A percentile compares a stretch with the other conserved stretches of the same genome.
Conservation (phyloP, 1,284 basidiomycete species). For the Gymnopus androsaceus region DNA sequence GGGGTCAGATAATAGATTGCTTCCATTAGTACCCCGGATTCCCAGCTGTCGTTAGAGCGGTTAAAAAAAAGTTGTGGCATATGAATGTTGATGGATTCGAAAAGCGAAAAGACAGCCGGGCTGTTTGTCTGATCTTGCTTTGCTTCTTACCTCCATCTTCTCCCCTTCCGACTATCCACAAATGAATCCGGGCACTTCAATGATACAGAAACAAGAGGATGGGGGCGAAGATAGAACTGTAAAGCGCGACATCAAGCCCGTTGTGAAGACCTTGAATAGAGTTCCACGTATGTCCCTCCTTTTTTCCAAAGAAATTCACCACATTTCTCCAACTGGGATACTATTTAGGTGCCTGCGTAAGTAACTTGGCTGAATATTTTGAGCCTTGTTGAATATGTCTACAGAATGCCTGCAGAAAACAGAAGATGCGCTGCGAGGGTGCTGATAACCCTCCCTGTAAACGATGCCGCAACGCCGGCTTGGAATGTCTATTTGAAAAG, state of each 20-base stretch:
- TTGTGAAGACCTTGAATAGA: slow-evolving; percentile 74
- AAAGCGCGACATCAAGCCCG: slow-evolving; percentile 66
- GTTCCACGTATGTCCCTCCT: slow-evolving; percentile 68
- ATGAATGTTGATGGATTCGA: slow-evolving; percentile 4
- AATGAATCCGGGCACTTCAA: slow-evolving; percentile 13
- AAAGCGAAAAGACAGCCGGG: background rate
- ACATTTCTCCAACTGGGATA: slow-evolving; percentile 21
- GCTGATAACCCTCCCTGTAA: slow-evolving; percentile 91
- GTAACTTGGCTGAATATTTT: slow-evolving; percentile 27
- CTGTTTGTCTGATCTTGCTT: slow-evolving; percentile 13
- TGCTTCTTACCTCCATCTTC: slow-evolving; percentile 6
- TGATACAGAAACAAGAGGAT: slow-evolving; percentile 42
- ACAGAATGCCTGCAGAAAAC: slow-evolving; percentile 82
- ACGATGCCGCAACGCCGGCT: slow-evolving; percentile 80
- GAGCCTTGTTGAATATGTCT: slow-evolving; percentile 15
- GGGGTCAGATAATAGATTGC: background rate
- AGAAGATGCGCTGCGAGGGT: slow-evolving; percentile 88
- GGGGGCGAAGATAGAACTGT: slow-evolving; percentile 38
- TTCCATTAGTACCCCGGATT: slow-evolving; percentile 5
- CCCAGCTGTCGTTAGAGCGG: slow-evolving; percentile 2
- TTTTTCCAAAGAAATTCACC: slow-evolving; percentile 17
- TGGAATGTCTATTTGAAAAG: slow-evolving; percentile 89
- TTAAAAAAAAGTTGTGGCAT: background rate
- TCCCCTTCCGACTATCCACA: background rate
- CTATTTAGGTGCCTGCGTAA: slow-evolving; percentile 72